A percentile compares a stretch with the other conserved stretches of the same genome.
Evolutionary conservation across 495 filamentous ascomycete species (phyloP).

Genomic region (Parachaetomium inaequale): DNA sequence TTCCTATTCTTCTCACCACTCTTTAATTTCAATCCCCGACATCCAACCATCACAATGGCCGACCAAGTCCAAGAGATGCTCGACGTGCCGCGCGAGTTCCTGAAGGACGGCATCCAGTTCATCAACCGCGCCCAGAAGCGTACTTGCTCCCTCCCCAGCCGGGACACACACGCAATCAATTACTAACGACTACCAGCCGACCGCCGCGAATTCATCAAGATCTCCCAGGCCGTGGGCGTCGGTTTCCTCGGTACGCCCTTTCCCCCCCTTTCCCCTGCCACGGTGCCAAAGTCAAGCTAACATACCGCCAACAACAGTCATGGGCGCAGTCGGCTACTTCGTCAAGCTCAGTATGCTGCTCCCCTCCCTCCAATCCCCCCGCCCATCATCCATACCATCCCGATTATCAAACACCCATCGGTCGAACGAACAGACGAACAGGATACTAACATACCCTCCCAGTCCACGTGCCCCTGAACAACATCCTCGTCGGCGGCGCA

Average conservation of each 20-base stretch:
- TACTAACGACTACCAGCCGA: constrained; percentile 50
- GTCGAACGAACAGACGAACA: no score
- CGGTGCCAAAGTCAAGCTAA: not conserved
- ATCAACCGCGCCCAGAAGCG: constrained; percentile 83
- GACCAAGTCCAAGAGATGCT: constrained; percentile 75
- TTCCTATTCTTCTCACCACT: not conserved
- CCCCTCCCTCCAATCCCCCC: not conserved
- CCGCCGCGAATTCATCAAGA: constrained; percentile 85
- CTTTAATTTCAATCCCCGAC: not conserved
- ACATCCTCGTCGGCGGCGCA: constrained; percentile 47
- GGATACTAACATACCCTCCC: not conserved
- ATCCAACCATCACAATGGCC: constrained; percentile 49
- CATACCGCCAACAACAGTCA: constrained; percentile 20
- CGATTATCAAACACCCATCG: not conserved
- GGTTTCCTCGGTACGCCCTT: constrained; percentile 33
- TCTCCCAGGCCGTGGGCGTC: constrained; percentile 91
- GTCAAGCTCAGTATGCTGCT: constrained; percentile 76
- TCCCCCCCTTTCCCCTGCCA: not conserved
- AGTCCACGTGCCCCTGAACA: constrained; percentile 44
- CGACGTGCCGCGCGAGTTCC: constrained; percentile 78
- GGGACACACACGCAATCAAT: not conserved
- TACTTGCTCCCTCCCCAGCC: constrained; percentile 36
- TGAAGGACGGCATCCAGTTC: constrained; percentile 77
- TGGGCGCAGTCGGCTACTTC: constrained; percentile 71
- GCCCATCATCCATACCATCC: not conserved